Base-by-base conservation (phyloP, 192 early-diverging fungal species). In the Coemansia sp. region DNA sequence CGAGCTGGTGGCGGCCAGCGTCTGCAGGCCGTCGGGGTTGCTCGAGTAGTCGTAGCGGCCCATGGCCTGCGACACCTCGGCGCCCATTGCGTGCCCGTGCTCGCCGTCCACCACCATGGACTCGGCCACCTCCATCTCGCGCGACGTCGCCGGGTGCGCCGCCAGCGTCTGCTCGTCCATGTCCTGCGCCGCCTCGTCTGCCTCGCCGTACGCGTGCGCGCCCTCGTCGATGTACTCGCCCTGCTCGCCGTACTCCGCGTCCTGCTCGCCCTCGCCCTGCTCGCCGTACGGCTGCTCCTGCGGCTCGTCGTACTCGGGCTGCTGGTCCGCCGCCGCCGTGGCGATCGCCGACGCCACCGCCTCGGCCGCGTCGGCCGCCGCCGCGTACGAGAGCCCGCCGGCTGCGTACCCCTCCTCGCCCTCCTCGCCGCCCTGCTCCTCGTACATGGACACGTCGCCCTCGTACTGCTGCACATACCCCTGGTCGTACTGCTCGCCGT, bases 151-250 rank as follows among this genome's bases (percentile, higher is more conserved):
- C 8, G 66, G 62, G 40, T 76, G 73, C 8, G 73, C 43, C 0
- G 73, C 73, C 66, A 76, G 48, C 5, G 67, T 70, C 64, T 78
- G 75, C 38, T 67, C 75, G 50, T 78, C 75, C 25, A 62, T 38
- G 14, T 25, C 63, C 25, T 51, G 23, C 15, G 26, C 15, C 8
- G 52, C 54, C 10, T 52, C 58, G 20, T 53, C 52, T 27, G 70
- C 56, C 14, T 22, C 60, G 30, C 71, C 71, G 55, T 65, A 57
- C 28, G 66, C 55, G 10, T 40, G 47, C 19, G 48, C 42, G 32
- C 46, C 44, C 4, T 73, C 64, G 43, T 73, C 63, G 17, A 66
- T 41, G 29, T 67, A 68, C 31, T 41, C 71, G 12, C 48, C 52
- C 21, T 70, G 54, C 43, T 68, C 61, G 31, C 64, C 57, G 30